Evolutionary conservation across 805 yeast genomes (phyloP).

Genomic region (Blastobotrys peoriensis): DNA sequence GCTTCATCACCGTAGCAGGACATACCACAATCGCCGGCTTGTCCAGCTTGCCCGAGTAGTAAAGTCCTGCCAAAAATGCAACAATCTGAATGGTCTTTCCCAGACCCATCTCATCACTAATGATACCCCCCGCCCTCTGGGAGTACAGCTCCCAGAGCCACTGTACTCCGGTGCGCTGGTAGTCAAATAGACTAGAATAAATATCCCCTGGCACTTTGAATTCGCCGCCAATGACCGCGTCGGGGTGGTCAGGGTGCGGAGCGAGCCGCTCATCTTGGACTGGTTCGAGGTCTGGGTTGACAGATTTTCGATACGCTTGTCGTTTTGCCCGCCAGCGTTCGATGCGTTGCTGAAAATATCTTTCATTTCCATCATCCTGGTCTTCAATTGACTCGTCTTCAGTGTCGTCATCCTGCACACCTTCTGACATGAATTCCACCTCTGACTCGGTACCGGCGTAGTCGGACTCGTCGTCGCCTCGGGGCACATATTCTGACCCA

Average conservation of each 20-base stretch:
- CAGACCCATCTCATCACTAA: slow-evolving; percentile 98
- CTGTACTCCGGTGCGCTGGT: slow-evolving; percentile 93
- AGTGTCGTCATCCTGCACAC: slow-evolving; percentile 3
- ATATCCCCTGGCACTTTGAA: slow-evolving; percentile 87
- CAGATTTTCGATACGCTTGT: slow-evolving; percentile 35
- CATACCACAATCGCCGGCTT: slow-evolving; percentile 85
- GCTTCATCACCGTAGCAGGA: slow-evolving; percentile 93
- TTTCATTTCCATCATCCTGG: slow-evolving; percentile 79
- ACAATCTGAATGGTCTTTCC: slow-evolving; percentile 94
- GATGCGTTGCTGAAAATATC: slow-evolving; percentile 53
- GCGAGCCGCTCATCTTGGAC: slow-evolving; percentile 52
- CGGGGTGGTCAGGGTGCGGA: slow-evolving; percentile 73
- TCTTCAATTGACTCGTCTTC: slow-evolving; percentile 21
- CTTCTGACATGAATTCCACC: slow-evolving; percentile 26
- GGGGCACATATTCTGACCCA: slow-evolving; percentile 17
- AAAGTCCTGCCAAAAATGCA: slow-evolving; percentile 84
- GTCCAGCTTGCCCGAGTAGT: slow-evolving; percentile 65
- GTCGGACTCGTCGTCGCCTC: slow-evolving; percentile 18
- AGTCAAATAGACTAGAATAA: slow-evolving; percentile 78
- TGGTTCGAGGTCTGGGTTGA: slow-evolving; percentile 15
- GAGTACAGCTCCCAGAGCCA: slow-evolving; percentile 94
- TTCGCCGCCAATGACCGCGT: slow-evolving; percentile 63
- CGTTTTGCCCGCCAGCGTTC: slow-evolving; percentile 54
- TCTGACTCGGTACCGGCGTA: slow-evolving; percentile 22
- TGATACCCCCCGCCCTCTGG: slow-evolving; percentile 88